Evolutionary conservation across 441 rosid species (phyloP).

Genomic region (Codiaeum variegatum): DNA sequence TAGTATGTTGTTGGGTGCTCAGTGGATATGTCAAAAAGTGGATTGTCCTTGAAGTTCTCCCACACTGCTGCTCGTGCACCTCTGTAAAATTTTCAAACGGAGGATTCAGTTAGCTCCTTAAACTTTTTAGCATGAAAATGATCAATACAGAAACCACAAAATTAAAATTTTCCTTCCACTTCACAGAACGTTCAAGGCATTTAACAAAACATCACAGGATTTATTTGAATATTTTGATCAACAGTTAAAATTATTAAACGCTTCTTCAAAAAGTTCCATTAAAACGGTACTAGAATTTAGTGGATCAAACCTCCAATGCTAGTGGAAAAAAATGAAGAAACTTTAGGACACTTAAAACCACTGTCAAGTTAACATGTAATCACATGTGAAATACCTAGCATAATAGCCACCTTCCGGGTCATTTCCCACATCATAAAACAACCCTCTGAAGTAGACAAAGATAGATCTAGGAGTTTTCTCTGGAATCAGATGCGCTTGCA

Average conservation of each 20-base stretch:
- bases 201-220: neutral
- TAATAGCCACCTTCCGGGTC: constrained; percentile 97
- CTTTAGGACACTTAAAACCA: neutral
- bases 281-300: neutral
- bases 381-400: constrained; percentile 58
- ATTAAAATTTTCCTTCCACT: neutral
- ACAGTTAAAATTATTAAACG: neutral
- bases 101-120: constrained; percentile 1
- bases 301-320: neutral
- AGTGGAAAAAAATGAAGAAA: neutral
- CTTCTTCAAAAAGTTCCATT: neutral
- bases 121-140: neutral
- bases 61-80: constrained; percentile 98
- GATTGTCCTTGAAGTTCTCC: constrained; percentile 95
- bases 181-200: neutral
- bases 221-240: neutral
- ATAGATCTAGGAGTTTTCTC: constrained; percentile 77
- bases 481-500: constrained; percentile 79
- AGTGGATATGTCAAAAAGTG: constrained; percentile 83
- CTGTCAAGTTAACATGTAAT: neutral
- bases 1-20: constrained; percentile 90
- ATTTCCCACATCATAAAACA: constrained; percentile 87
- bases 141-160: neutral
- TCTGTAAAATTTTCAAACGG: constrained; percentile 30
- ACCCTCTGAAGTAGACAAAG: constrained; percentile 88